Conservation (phyloP, 345 rosid species). For the Dipteronia sinensis region DNA sequence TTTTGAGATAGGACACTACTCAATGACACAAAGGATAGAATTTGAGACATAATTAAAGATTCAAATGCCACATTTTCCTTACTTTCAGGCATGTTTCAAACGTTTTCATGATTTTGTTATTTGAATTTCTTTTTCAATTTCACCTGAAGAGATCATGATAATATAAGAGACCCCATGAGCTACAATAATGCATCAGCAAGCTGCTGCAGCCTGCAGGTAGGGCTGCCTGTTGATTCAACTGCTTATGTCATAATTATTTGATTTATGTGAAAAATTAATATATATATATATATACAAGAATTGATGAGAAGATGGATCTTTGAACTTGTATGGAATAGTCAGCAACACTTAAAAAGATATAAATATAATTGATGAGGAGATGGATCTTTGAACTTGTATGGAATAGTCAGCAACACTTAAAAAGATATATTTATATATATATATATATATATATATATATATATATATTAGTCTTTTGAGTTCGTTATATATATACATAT, state of each 20-base stretch:
- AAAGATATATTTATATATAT: no score
- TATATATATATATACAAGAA: no score
- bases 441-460: no score
- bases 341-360: not conserved
- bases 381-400: no score
- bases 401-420: no score
- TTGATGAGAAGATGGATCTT: no score
- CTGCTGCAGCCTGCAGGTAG: not conserved
- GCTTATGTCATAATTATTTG: no score
- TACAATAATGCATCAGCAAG: constrained; percentile 18
- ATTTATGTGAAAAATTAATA: no score
- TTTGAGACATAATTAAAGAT: constrained; percentile 14
- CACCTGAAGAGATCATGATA: not conserved
- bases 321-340: no score
- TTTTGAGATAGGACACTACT: not conserved
- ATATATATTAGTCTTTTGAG: not conserved
- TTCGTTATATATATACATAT: no score
- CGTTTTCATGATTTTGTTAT: constrained; percentile 33
- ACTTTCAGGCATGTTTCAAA: constrained; percentile 28
- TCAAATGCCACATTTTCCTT: constrained; percentile 19
- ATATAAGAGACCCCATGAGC: not conserved
- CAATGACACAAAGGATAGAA: not conserved
- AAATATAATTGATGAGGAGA: no score
- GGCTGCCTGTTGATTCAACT: no score
- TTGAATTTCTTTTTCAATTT: constrained; percentile 3